These are phyloP conservation scores for Oryza rufipogon DNA, from an alignment of 176 grass and related monocot species.

Conservation along the genomic window DNA sequence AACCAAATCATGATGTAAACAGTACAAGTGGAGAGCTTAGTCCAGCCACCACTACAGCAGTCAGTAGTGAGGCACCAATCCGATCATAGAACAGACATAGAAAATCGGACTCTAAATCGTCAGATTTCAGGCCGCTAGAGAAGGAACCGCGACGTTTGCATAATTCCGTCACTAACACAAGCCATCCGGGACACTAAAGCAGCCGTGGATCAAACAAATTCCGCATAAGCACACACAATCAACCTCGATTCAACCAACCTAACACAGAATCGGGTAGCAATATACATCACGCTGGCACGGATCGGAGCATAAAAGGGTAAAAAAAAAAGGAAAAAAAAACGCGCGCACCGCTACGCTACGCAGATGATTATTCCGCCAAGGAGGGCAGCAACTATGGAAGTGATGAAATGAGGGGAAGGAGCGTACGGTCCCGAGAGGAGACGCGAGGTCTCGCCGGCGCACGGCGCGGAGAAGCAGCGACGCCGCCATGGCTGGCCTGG, in stretches of 20 bases:
- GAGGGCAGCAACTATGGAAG: neutral
- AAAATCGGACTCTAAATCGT: neutral
- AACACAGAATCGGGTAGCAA: neutral
- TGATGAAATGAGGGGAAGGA: too few relatives aligned
- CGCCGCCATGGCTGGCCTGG: conserved; percentile 33
- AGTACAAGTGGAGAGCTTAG: too few relatives aligned
- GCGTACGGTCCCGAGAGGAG: conserved; percentile 41
- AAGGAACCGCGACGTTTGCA: neutral
- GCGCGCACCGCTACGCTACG: neutral
- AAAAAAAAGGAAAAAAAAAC: too few relatives aligned
- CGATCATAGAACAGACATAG: neutral
- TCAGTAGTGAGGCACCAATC: too few relatives aligned
- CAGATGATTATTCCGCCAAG: neutral
- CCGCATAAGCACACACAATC: neutral
- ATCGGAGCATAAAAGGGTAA: neutral
- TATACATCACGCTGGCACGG: neutral
- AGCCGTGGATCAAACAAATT: neutral
- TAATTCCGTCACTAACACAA: neutral
- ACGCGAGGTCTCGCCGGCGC: conserved; percentile 41
- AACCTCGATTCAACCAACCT: neutral
- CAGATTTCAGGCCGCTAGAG: neutral
- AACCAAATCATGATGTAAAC: too few relatives aligned
- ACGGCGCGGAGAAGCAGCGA: conserved; percentile 47
- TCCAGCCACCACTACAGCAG: too few relatives aligned
- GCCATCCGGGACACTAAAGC: neutral